Conservation (phyloP, 768 basidiomycete genomes). For the Phylloporus sp. region DNA sequence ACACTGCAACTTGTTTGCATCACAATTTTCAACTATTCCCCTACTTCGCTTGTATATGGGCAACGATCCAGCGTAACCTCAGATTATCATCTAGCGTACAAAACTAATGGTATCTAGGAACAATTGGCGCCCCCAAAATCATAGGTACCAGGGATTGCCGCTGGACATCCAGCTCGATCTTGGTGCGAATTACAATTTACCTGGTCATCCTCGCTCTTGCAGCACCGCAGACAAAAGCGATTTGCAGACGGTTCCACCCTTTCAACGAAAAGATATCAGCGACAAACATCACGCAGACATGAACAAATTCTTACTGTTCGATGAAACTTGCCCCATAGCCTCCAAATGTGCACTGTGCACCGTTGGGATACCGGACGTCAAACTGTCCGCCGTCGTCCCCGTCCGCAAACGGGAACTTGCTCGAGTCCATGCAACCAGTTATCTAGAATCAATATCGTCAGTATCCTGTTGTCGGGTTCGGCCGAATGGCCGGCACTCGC, state of each 20-base stretch:
- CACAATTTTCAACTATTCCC: background rate
- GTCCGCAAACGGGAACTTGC: slow-evolving; percentile 29
- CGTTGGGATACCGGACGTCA: slow-evolving; percentile 47
- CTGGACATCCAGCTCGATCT: slow-evolving; percentile 40
- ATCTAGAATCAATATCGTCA: slow-evolving; percentile 22
- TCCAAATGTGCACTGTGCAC: slow-evolving; percentile 49
- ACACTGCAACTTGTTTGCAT: background rate
- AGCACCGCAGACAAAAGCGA: slow-evolving; percentile 49
- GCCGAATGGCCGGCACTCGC: slow-evolving; percentile 14
- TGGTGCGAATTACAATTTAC: slow-evolving; percentile 48
- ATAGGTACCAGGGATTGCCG: slow-evolving; percentile 43
- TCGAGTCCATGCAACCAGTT: slow-evolving; percentile 36
- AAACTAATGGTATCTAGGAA: slow-evolving; percentile 27
- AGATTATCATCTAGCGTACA: background rate
- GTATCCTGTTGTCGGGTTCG: background rate
- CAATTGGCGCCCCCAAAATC: slow-evolving; percentile 38
- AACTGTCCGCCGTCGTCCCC: slow-evolving; percentile 46
- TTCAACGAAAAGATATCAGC: background rate
- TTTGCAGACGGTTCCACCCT: slow-evolving; percentile 44
- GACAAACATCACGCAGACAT: background rate
- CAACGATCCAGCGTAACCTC: slow-evolving; percentile 15
- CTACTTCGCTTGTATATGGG: background rate
- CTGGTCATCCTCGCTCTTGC: slow-evolving; percentile 38
- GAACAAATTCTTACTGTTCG: slow-evolving; percentile 35
- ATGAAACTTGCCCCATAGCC: slow-evolving; percentile 50